These are phyloP conservation scores for Fraxinus sp. DNA, from an alignment of 305 asterid species.

Conservation along the genomic window DNA sequence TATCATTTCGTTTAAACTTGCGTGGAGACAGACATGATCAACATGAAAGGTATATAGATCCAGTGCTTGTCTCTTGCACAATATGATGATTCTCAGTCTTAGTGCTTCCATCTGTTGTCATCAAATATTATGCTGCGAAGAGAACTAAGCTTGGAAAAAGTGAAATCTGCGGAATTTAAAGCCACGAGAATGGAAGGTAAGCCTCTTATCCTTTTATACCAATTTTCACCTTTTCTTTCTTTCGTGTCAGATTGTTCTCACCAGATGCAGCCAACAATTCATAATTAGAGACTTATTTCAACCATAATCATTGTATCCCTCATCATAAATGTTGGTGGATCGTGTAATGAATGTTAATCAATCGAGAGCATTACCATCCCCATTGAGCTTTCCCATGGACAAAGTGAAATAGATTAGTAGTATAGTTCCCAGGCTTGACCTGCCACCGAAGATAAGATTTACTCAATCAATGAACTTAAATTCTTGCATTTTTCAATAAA, in stretches of 20 bases:
- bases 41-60: slow-evolving; percentile 26
- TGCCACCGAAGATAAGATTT: slow-evolving; percentile 28
- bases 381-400: slow-evolving; percentile 52
- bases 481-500: too few species aligned
- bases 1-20: slow-evolving; percentile 23
- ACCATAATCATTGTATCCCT: slow-evolving; percentile 7
- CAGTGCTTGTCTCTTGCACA: slow-evolving; percentile 28
- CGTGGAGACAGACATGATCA: slow-evolving; percentile 16
- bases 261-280: slow-evolving; percentile 1
- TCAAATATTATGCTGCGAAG: not conserved
- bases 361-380: slow-evolving; percentile 35
- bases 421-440: slow-evolving; percentile 85
- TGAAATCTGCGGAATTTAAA: slow-evolving; percentile 18
- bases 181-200: slow-evolving; percentile 2
- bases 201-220: slow-evolving; percentile 26
- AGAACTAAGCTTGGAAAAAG: not conserved
- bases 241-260: slow-evolving; percentile 19
- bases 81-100: slow-evolving; percentile 36
- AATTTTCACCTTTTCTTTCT: slow-evolving; percentile 9
- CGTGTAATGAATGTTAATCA: slow-evolving; percentile 6
- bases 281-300: not conserved
- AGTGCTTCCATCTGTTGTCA: slow-evolving; percentile 36
- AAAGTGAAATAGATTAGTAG: slow-evolving; percentile 76
- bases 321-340: not conserved
- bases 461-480: not conserved